Percentiles rank a stretch among this genome's conserved stretches.
Conservation (phyloP, 2,329 filamentous ascomycete species). For the Penicillium sp. region DNA sequence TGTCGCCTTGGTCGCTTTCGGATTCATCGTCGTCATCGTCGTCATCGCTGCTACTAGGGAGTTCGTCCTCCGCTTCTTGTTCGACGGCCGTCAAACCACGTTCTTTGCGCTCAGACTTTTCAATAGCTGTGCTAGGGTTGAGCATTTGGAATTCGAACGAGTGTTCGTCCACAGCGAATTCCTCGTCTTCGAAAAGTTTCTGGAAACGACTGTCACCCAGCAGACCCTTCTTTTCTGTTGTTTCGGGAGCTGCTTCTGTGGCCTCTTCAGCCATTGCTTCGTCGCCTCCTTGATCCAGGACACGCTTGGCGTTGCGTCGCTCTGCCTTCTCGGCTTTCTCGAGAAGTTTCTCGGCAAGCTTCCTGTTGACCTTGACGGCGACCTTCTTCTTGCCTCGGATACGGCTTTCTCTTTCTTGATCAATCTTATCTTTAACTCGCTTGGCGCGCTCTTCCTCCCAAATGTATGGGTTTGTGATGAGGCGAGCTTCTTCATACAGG, state of each 20-base stretch:
- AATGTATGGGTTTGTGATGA: conserved; percentile 90
- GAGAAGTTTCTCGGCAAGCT: conserved; percentile 59
- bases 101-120: conserved; percentile 30
- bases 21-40: conserved; percentile 25
- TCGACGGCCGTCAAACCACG: conserved; percentile 60
- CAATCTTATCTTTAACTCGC: conserved; percentile 88
- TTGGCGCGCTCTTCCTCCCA: conserved; percentile 91
- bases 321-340: conserved; percentile 57
- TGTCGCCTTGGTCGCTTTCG: not conserved
- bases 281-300: conserved; percentile 56
- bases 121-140: conserved; percentile 71
- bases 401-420: conserved; percentile 91
- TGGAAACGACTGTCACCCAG: conserved; percentile 84
- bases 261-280: conserved; percentile 35
- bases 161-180: conserved; percentile 86
- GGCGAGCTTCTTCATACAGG: conserved; percentile 86
- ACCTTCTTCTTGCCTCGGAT: conserved; percentile 95
- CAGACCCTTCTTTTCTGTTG: conserved; percentile 53
- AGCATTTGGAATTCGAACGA: conserved; percentile 81
- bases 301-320: conserved; percentile 40
- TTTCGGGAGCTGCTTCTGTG: conserved; percentile 12
- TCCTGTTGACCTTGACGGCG: conserved; percentile 77
- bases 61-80: conserved; percentile 55
- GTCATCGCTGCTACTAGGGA: conserved; percentile 40
- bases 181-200: conserved; percentile 85